Conservation (phyloP, 768 basidiomycete genomes). For the Podaxis carcinomalis region DNA sequence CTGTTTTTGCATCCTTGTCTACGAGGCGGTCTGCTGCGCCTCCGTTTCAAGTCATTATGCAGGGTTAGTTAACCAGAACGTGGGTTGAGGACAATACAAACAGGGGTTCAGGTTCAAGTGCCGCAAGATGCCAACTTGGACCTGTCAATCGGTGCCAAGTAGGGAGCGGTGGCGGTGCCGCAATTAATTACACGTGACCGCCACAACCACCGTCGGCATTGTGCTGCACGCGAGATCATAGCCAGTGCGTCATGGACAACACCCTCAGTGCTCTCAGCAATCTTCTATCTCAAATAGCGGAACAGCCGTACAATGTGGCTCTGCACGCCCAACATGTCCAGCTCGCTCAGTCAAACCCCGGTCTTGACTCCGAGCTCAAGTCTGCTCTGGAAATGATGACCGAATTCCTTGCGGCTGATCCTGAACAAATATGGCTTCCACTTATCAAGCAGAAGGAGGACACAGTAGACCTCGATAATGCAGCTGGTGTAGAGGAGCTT, state of each 20-base stretch:
- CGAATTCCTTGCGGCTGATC: conserved; percentile 56
- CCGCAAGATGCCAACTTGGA: background rate
- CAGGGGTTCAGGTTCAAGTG: background rate
- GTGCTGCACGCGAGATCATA: background rate
- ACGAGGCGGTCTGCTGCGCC: background rate
- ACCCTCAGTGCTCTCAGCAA: conserved; percentile 62
- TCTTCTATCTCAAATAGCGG: conserved; percentile 53
- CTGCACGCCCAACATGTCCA: conserved; percentile 67
- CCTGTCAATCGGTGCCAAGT: background rate
- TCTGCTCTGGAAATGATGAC: conserved; percentile 66
- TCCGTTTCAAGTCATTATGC: background rate
- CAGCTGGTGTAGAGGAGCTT: conserved; percentile 49
- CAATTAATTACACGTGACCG: conserved; percentile 2
- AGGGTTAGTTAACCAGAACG: background rate
- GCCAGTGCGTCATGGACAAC: conserved; percentile 43
- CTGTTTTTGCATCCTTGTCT: background rate
- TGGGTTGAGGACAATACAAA: conserved; percentile 3
- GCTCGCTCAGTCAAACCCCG: conserved; percentile 50
- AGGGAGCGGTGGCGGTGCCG: conserved; percentile 1
- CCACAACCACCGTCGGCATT: background rate
- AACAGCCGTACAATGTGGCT: conserved; percentile 55
- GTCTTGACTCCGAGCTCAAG: conserved; percentile 53
- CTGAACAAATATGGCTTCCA: conserved; percentile 67
- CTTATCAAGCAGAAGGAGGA: conserved; percentile 53
- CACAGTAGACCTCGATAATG: conserved; percentile 46